A percentile compares a stretch with the other conserved stretches of the same genome.
Evolutionary conservation across 1,139 yeast genomes (phyloP).

Genomic region (Ogataea hybrid): DNA sequence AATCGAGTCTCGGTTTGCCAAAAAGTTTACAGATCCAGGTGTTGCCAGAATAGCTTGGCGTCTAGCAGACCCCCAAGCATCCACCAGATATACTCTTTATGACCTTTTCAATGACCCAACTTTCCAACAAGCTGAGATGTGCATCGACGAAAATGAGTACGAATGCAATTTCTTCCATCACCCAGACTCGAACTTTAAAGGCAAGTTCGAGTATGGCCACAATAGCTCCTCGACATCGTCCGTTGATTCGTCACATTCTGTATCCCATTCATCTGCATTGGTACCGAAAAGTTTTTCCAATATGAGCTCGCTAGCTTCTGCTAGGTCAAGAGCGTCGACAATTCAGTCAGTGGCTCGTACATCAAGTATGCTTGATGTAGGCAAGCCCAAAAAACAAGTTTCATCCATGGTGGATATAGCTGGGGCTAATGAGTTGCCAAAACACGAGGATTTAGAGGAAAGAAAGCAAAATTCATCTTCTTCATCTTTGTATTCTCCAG

Average conservation of each 20-base stretch:
- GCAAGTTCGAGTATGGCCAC: conserved; percentile 23
- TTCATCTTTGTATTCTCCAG: conserved; percentile 2
- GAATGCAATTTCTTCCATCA: conserved; percentile 36
- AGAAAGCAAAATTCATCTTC: conserved; percentile 2
- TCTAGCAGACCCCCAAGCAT: conserved; percentile 60
- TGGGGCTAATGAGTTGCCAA: conserved; percentile 4
- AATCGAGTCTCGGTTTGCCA: conserved; percentile 65
- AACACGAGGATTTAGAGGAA: conserved; percentile 6
- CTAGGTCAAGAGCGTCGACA: conserved; percentile 16
- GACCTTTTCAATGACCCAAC: conserved; percentile 62
- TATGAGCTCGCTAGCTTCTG: conserved; percentile 13
- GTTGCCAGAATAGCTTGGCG: conserved; percentile 79
- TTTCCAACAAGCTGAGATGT: conserved; percentile 61
- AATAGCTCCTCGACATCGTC: conserved; percentile 14
- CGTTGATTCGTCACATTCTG: conserved; percentile 3
- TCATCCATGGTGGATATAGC: conserved; percentile 14
- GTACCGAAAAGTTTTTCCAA: conserved; percentile 8
- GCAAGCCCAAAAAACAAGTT: conserved; percentile 9
- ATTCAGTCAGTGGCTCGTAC: conserved; percentile 8
- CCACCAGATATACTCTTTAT: conserved; percentile 53
- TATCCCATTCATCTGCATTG: neutral
- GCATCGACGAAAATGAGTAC: conserved; percentile 55
- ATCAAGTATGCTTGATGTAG: conserved; percentile 15
- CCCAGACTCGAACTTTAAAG: conserved; percentile 18
- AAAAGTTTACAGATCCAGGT: conserved; percentile 57